These are phyloP conservation scores for Rhododendron molle DNA, from an alignment of 148 eudicot species.

Conservation along the genomic window DNA sequence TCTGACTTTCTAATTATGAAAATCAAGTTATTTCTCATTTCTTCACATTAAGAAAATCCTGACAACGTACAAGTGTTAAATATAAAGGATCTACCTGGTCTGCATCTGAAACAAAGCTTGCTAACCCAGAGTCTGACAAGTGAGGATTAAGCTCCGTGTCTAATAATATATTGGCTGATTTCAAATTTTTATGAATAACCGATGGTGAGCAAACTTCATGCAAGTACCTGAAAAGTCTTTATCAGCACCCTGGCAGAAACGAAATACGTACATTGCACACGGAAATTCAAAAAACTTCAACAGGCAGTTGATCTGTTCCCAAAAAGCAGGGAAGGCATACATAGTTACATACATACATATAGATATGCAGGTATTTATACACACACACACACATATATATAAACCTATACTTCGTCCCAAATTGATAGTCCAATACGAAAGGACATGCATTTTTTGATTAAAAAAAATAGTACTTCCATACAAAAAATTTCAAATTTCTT, in stretches of 20 bases:
- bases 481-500: too few species aligned
- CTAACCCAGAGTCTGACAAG: slow-evolving; percentile 82
- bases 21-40: neutral
- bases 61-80: neutral
- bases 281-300: neutral
- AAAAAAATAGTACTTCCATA: neutral
- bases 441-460: neutral
- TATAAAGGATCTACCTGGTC: slow-evolving; percentile 59
- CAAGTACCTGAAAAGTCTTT: slow-evolving; percentile 55
- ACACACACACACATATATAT: neutral
- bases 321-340: neutral
- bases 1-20: neutral
- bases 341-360: neutral
- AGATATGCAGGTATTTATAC: neutral
- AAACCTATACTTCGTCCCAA: neutral
- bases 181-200: slow-evolving; percentile 79
- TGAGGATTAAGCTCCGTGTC: slow-evolving; percentile 91
- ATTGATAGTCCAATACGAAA: neutral
- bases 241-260: neutral
- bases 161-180: slow-evolving; percentile 89
- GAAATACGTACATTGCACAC: neutral
- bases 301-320: slow-evolving; percentile 1
- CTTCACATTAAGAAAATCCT: neutral
- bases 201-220: slow-evolving; percentile 98
- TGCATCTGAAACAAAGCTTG: slow-evolving; percentile 64